These are phyloP conservation scores for Rubroboletus pulcherrimus DNA, from an alignment of 768 basidiomycete genomes.

Conservation along the genomic window DNA sequence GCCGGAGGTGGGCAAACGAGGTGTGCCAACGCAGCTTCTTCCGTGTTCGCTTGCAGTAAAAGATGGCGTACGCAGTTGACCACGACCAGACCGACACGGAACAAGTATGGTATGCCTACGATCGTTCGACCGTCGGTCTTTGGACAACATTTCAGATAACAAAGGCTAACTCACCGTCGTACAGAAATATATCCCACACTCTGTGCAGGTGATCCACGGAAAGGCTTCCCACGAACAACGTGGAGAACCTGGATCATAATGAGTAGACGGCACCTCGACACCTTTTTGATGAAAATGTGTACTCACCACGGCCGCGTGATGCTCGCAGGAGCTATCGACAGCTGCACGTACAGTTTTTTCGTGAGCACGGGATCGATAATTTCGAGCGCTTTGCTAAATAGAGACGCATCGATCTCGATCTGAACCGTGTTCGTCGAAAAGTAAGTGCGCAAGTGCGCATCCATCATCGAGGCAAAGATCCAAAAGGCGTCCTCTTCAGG, in stretches of 20 bases:
- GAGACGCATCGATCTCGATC: slow-evolving; percentile 69
- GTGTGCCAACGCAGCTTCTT: slow-evolving; percentile 43
- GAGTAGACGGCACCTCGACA: neutral
- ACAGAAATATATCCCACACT: slow-evolving; percentile 81
- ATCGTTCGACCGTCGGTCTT: slow-evolving; percentile 1
- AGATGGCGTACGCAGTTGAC: slow-evolving; percentile 56
- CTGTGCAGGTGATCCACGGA: slow-evolving; percentile 64
- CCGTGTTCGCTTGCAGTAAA: slow-evolving; percentile 49
- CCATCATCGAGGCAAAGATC: slow-evolving; percentile 87
- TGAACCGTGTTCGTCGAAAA: slow-evolving; percentile 60
- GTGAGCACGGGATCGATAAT: slow-evolving; percentile 52
- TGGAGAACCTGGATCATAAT: slow-evolving; percentile 54
- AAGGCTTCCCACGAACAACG: slow-evolving; percentile 64
- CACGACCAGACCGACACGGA: slow-evolving; percentile 70
- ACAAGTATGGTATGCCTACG: slow-evolving; percentile 67
- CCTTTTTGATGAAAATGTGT: neutral
- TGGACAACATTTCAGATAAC: neutral
- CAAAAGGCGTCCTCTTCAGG: slow-evolving; percentile 91
- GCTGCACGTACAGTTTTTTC: slow-evolving; percentile 62
- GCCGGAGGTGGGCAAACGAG: slow-evolving; percentile 49
- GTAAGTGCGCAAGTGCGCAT: slow-evolving; percentile 74
- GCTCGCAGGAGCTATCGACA: slow-evolving; percentile 53
- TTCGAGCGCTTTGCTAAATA: slow-evolving; percentile 73
- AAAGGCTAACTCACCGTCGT: slow-evolving; percentile 54
- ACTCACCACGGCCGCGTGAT: slow-evolving; percentile 64